Percentiles rank a stretch among this genome's conserved stretches.
phyloP scores from a whole-genome alignment of 2,329 filamentous ascomycete species.

The Didymella pomorum region DNA sequence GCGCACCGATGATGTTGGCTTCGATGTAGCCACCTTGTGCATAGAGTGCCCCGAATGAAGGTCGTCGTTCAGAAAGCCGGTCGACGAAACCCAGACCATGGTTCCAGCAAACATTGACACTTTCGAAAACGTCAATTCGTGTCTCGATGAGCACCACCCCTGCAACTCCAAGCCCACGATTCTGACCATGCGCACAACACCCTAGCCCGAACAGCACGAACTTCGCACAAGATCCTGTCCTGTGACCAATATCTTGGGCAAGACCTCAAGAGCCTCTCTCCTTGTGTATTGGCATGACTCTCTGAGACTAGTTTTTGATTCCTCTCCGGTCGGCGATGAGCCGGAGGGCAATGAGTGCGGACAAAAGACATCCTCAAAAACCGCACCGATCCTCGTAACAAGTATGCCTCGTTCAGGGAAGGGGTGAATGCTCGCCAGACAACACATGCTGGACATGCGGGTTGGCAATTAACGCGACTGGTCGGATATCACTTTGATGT shows the following conservation, averaged over 20 bases:
- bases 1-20: constrained; percentile 1
- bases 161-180: constrained; percentile 15
- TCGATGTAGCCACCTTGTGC: background rate
- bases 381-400: constrained; percentile 64
- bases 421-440: constrained; percentile 66
- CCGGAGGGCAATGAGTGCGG: constrained; percentile 74
- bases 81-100: constrained; percentile 14
- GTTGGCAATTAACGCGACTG: constrained; percentile 73
- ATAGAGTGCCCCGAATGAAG: constrained; percentile 8
- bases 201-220: constrained; percentile 41
- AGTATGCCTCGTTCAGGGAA: constrained; percentile 34
- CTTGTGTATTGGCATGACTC: constrained; percentile 81
- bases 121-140: constrained; percentile 28
- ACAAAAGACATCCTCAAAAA: constrained; percentile 98
- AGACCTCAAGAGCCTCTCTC: constrained; percentile 64
- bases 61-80: constrained; percentile 28
- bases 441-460: constrained; percentile 59
- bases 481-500: constrained; percentile 61
- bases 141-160: background rate
- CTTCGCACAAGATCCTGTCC: constrained; percentile 24
- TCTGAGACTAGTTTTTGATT: constrained; percentile 95
- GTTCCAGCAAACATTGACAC: constrained; percentile 21
- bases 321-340: constrained; percentile 66
- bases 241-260: constrained; percentile 27
- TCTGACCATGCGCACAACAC: constrained; percentile 27